Evolutionary conservation across 768 basidiomycete species (phyloP).

Genomic region (Phanerochaete sordida): DNA sequence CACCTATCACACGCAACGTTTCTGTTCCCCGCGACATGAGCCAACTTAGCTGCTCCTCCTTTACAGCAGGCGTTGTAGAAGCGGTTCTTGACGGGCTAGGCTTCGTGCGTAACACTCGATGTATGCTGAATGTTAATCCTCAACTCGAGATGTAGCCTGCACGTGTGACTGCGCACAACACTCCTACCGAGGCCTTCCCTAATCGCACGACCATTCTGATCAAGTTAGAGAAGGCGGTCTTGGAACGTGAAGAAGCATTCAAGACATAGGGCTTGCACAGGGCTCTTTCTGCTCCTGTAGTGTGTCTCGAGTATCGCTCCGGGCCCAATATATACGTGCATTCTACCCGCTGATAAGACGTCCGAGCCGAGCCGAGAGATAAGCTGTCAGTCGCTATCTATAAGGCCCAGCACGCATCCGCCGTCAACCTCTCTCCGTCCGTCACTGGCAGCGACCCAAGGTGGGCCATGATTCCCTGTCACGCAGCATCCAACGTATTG

Average conservation of each 20-base stretch:
- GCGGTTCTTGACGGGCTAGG: slow-evolving; percentile 92
- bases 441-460: too few relatives aligned
- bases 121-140: slow-evolving; percentile 10
- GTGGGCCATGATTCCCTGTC: too few relatives aligned
- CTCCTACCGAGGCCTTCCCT: slow-evolving; percentile 77
- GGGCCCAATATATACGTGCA: too few relatives aligned
- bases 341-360: too few relatives aligned
- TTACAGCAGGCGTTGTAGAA: slow-evolving; percentile 96
- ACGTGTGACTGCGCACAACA: slow-evolving; percentile 93
- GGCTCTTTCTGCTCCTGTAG: too few relatives aligned
- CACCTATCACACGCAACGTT: slow-evolving; percentile 85
- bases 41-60: slow-evolving; percentile 93
- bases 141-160: slow-evolving; percentile 62
- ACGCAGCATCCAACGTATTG: too few relatives aligned
- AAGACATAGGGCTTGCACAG: too few relatives aligned
- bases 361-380: too few relatives aligned
- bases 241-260: slow-evolving; percentile 91
- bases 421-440: too few relatives aligned
- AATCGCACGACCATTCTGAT: slow-evolving; percentile 94
- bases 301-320: too few relatives aligned
- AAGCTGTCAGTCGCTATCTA: too few relatives aligned
- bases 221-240: slow-evolving; percentile 89
- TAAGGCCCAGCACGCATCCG: too few relatives aligned
- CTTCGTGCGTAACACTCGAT: slow-evolving; percentile 61
- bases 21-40: slow-evolving; percentile 94